Evolutionary conservation across 108 stramenopile species (phyloP).

Genomic region (Fragilariopsis cylindrus): DNA sequence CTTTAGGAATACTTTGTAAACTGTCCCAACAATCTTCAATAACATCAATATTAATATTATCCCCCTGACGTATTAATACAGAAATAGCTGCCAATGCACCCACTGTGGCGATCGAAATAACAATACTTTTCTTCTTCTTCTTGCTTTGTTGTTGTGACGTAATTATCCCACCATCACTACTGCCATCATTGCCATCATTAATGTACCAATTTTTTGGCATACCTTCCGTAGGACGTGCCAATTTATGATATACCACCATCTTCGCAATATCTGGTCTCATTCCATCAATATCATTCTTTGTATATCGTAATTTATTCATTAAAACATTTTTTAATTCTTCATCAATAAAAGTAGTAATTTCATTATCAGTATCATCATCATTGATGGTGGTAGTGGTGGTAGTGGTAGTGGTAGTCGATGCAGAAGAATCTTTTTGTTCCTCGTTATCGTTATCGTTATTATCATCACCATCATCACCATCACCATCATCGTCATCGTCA

Average conservation of each 20-base stretch:
- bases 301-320: slow-evolving; percentile 29
- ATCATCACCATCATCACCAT: slow-evolving; percentile 10
- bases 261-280: slow-evolving; percentile 45
- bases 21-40: background rate
- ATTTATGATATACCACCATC: slow-evolving; percentile 24
- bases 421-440: background rate
- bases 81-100: slow-evolving; percentile 6
- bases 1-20: slow-evolving; percentile 1
- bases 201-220: slow-evolving; percentile 43
- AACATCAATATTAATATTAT: background rate
- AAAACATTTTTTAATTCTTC: slow-evolving; percentile 26
- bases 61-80: background rate
- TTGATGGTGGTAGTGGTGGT: background rate
- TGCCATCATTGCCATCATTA: background rate
- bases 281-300: slow-evolving; percentile 19
- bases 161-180: background rate
- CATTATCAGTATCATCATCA: background rate
- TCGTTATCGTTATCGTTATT: background rate
- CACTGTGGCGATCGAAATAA: slow-evolving; percentile 1
- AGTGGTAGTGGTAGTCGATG: background rate
- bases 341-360: background rate
- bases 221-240: slow-evolving; percentile 40
- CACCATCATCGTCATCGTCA: slow-evolving; percentile 19
- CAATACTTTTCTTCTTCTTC: background rate
- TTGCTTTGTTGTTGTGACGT: background rate